These are phyloP conservation scores for Tuber indicum DNA, from an alignment of 495 filamentous ascomycete species.

Conservation along the genomic window DNA sequence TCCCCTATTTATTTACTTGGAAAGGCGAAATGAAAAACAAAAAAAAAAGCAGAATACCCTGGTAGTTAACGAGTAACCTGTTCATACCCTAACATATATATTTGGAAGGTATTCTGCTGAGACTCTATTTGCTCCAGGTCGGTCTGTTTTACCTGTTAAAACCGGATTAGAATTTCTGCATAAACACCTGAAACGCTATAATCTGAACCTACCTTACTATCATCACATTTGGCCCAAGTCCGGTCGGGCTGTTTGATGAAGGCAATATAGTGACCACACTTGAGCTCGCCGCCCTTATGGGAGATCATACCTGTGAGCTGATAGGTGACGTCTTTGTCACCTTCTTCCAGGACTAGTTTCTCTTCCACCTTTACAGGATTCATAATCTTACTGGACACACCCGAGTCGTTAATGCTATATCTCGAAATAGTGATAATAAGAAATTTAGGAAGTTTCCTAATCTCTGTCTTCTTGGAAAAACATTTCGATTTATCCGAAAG, in stretches of 20 bases:
- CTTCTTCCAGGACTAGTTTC: slow-evolving; percentile 21
- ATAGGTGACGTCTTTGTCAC: slow-evolving; percentile 16
- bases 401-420: slow-evolving; percentile 16
- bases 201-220: slow-evolving; percentile 19
- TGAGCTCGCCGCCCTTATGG: slow-evolving; percentile 24
- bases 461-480: slow-evolving; percentile 29
- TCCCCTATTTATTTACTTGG: background rate
- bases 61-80: background rate
- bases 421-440: slow-evolving; percentile 30
- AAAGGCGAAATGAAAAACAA: background rate
- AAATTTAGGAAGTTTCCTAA: slow-evolving; percentile 26
- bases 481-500: slow-evolving; percentile 18
- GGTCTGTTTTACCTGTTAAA: background rate
- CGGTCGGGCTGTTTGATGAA: slow-evolving; percentile 34
- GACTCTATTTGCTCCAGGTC: background rate
- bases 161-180: background rate
- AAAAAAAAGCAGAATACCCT: background rate
- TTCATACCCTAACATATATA: slow-evolving; percentile 10
- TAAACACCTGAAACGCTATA: background rate
- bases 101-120: background rate
- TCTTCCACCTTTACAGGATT: slow-evolving; percentile 24
- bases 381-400: slow-evolving; percentile 22
- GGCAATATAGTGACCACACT: slow-evolving; percentile 35
- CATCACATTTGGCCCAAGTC: slow-evolving; percentile 36
- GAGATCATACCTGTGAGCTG: slow-evolving; percentile 27